Evolutionary conservation across 2,329 filamentous ascomycete genomes (phyloP).

Genomic region (Chalaropsis ovoidea): DNA sequence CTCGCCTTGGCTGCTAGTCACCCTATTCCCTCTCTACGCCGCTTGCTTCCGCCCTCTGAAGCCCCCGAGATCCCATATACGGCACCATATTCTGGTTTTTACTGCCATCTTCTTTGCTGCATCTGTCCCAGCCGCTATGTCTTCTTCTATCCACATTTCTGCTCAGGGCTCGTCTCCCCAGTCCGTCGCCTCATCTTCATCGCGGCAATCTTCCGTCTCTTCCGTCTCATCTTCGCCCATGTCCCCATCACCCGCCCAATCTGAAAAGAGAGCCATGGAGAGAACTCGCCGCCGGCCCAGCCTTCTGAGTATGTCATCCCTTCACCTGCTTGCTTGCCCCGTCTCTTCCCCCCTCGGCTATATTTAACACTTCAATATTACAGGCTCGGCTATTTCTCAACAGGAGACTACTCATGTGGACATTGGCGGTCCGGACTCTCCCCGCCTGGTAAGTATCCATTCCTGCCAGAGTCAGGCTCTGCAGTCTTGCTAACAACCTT

Average conservation of each 20-base stretch:
- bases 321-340: background rate
- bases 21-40: background rate
- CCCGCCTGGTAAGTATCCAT: conserved; percentile 54
- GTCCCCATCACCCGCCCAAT: conserved; percentile 34
- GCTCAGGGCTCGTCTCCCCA: conserved; percentile 33
- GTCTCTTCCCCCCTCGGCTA: conserved; percentile 3
- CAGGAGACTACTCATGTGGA: conserved; percentile 73
- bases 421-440: conserved; percentile 63
- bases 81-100: background rate
- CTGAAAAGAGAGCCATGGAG: conserved; percentile 22
- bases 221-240: conserved; percentile 45
- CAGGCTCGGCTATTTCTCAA: conserved; percentile 61
- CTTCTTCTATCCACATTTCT: conserved; percentile 61
- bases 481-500: conserved; percentile 2
- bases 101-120: background rate
- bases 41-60: background rate
- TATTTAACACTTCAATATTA: conserved; percentile 26
- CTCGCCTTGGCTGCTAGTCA: background rate
- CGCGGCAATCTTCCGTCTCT: conserved; percentile 30
- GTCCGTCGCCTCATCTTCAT: conserved; percentile 36
- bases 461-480: too few species aligned
- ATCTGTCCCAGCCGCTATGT: conserved; percentile 39
- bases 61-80: background rate
- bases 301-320: conserved; percentile 44
- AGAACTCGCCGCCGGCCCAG: conserved; percentile 44